These are phyloP conservation scores for Cyclostephanos tholiformis DNA, from an alignment of 108 stramenopile species.

Conservation along the genomic window DNA sequence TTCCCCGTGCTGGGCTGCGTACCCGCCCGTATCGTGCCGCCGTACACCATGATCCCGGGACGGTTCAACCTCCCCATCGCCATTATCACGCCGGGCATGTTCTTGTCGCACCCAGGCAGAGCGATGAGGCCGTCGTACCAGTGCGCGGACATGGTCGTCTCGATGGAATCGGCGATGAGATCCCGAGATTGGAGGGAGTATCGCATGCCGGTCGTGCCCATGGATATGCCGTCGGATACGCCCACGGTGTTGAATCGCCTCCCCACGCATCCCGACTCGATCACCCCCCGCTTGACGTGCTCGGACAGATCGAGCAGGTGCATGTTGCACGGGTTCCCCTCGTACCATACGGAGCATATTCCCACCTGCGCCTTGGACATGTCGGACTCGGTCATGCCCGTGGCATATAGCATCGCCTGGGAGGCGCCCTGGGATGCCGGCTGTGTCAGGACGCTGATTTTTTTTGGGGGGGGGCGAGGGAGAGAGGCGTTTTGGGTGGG, in stretches of 20 bases:
- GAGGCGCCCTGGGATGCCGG: conserved; percentile 96
- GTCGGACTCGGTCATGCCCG: conserved; percentile 91
- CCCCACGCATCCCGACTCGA: conserved; percentile 79
- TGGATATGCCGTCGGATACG: conserved; percentile 96
- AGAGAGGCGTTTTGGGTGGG: neutral
- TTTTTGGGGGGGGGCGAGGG: neutral
- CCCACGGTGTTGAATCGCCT: conserved; percentile 97
- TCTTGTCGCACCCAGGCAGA: conserved; percentile 99
- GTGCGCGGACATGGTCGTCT: conserved; percentile 98
- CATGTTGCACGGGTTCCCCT: conserved; percentile 99
- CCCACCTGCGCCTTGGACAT: conserved; percentile 98
- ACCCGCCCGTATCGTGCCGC: conserved; percentile 97
- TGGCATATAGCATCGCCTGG: conserved; percentile 99
- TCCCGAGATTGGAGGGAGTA: conserved; percentile 96
- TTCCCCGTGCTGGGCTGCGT: conserved; percentile 79
- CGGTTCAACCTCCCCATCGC: conserved; percentile 99
- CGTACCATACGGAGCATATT: conserved; percentile 96
- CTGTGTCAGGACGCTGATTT: conserved; percentile 79
- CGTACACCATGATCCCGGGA: conserved; percentile 98
- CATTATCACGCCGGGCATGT: conserved; percentile 99
- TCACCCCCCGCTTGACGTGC: conserved; percentile 89
- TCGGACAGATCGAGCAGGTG: conserved; percentile 93
- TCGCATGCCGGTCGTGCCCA: conserved; percentile 98
- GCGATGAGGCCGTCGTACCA: conserved; percentile 99
- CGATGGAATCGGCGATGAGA: conserved; percentile 98